Base-by-base conservation (phyloP, 805 yeast species). In the Vanderwaltozyma polyspora region DNA sequence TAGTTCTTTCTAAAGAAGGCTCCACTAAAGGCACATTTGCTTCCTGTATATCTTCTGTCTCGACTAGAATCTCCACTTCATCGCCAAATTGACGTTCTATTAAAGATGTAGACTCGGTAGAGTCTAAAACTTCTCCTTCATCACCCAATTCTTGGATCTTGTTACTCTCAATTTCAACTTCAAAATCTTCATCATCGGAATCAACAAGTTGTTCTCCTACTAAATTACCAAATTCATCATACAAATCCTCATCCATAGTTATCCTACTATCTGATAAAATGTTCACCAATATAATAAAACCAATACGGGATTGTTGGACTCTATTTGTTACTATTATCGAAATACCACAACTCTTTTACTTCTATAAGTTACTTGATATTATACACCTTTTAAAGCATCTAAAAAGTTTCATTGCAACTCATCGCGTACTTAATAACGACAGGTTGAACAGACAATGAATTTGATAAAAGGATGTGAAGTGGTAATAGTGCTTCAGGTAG, bases 61-160 rank as follows among this genome's bases (percentile, higher is more conserved):
- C 70, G 0, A 78, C 63, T 3, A 79, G 60, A 0, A 82, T 70
- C 39, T 79, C 85, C 0, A 82, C 89, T 32, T 70, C 79, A 0
- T 63, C 60, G 0, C 77, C 83, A 54, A 67, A 77, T 1, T 68
- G 67, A 5, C 68, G 67, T 1, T 64, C 61, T 5, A 66, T 58
- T 8, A 24, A 19, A 14, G 25, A 11, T 5, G 6, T 16, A 19
- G 9, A 11, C 11, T 4, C 17, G 9, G 12, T 16, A 26, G 4
- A 9, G 7, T 27, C 29, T 4, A 27, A n/a, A n/a, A 19, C 4
- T 18, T 28, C 7, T 19, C 26, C 26, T 17, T 22, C 34, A 23
- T 32, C 34, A 10, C 16, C 22, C 5, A 8, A 10, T 10, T 21
- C 10, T 12, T 26, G n/a, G n/a, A n/a, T n/a, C n/a, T n/a, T n/a